Evolutionary conservation across 2,329 filamentous ascomycete species (phyloP).

Genomic region (Fusarium falciforme): DNA sequence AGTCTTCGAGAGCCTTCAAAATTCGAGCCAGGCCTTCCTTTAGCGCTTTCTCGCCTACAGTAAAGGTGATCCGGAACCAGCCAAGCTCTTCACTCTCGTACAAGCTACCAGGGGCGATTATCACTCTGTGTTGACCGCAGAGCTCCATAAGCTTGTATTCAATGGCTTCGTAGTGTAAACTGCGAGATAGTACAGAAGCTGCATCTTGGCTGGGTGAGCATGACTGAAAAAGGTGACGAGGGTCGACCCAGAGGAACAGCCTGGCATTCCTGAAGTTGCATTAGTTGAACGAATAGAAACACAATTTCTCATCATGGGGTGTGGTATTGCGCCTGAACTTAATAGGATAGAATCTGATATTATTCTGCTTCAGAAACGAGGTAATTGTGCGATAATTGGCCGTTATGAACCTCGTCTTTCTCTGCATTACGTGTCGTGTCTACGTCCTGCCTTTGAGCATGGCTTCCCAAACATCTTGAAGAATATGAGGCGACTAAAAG

Average conservation of each 20-base stretch:
- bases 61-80: background rate
- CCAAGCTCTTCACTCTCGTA: background rate
- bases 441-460: background rate
- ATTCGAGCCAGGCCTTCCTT: background rate
- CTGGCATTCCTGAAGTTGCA: background rate
- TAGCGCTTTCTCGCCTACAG: background rate
- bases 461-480: background rate
- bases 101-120: background rate
- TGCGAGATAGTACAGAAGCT: accelerated
- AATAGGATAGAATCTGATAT: background rate
- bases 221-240: background rate
- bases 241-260: background rate
- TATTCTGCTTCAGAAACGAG: background rate
- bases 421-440: background rate
- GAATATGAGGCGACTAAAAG: background rate
- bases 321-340: background rate
- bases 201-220: background rate
- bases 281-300: background rate
- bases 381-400: background rate
- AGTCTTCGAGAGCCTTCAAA: background rate
- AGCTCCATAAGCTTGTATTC: background rate
- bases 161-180: no score
- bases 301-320: background rate
- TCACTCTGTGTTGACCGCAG: background rate
- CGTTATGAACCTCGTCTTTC: background rate